Percentiles rank a stretch among this genome's conserved stretches.
Conservation (phyloP, 1,139 yeast species). For the Yamadazyma atlantica region DNA sequence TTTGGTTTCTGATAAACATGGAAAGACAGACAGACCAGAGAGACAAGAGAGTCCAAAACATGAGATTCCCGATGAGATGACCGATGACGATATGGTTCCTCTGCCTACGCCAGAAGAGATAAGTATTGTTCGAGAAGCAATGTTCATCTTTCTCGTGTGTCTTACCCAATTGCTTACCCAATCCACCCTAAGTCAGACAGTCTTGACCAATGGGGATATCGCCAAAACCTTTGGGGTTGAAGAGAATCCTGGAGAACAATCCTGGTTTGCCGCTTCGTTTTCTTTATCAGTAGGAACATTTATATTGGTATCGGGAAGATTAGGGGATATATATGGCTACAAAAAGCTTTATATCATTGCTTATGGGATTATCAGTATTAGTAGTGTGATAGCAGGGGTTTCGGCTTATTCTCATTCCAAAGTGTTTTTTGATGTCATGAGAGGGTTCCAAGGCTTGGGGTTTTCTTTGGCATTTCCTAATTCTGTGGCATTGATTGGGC, state of each 20-base stretch:
- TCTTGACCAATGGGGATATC: conserved; percentile 36
- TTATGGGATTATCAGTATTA: conserved; percentile 45
- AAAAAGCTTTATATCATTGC: conserved; percentile 49
- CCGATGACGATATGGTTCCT: conserved; percentile 5
- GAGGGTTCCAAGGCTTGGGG: conserved; percentile 64
- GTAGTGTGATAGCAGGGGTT: conserved; percentile 54
- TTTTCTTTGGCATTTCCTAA: conserved; percentile 59
- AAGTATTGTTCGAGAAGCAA: conserved; percentile 10
- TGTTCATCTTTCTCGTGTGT: conserved; percentile 12
- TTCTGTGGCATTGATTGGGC: conserved; percentile 54
- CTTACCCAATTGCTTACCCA: conserved; percentile 34
- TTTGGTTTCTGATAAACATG: too few relatives aligned
- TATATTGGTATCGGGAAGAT: conserved; percentile 56
- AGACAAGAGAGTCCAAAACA: too few relatives aligned
- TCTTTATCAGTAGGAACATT: conserved; percentile 63
- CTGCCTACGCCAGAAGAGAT: conserved; percentile 17
- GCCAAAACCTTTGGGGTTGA: conserved; percentile 37
- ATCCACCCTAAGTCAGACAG: conserved; percentile 47
- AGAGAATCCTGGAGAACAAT: conserved; percentile 40
- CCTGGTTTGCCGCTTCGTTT: conserved; percentile 63
- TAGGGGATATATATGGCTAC: conserved; percentile 67
- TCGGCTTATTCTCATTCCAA: conserved; percentile 40
- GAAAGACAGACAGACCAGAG: too few relatives aligned
- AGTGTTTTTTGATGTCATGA: conserved; percentile 48
- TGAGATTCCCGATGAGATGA: too few relatives aligned